These are phyloP conservation scores for Fusarium albidum DNA, from an alignment of 2,329 filamentous ascomycete genomes.

Conservation along the genomic window DNA sequence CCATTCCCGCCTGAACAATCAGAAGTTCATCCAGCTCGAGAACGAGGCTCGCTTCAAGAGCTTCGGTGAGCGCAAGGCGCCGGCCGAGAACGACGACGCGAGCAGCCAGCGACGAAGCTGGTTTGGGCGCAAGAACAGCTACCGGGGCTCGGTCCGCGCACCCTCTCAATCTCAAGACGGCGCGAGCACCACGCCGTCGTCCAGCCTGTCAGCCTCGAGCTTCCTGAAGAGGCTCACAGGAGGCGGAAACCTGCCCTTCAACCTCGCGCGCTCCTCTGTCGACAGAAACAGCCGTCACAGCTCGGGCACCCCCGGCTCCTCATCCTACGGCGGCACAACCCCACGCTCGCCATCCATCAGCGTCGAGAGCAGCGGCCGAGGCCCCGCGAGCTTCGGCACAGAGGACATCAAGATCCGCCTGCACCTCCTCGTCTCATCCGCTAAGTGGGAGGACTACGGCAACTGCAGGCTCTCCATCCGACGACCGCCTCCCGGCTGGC, in stretches of 20 bases:
- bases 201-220: conserved; percentile 74
- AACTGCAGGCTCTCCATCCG: conserved; percentile 85
- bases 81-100: conserved; percentile 58
- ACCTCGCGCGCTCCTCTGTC: conserved; percentile 82
- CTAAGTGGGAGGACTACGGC: conserved; percentile 92
- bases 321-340: conserved; percentile 57
- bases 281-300: conserved; percentile 64
- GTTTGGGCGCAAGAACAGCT: conserved; percentile 72
- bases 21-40: conserved; percentile 78
- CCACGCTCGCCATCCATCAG: conserved; percentile 67
- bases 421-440: conserved; percentile 77
- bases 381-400: conserved; percentile 69
- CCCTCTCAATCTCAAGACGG: conserved; percentile 76
- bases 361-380: conserved; percentile 58
- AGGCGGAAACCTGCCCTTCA: conserved; percentile 76
- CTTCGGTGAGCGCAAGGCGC: conserved; percentile 67
- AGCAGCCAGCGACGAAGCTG: conserved; percentile 61
- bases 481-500: conserved; percentile 70
- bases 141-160: conserved; percentile 68
- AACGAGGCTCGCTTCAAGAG: conserved; percentile 75
- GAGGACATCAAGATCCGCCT: conserved; percentile 84
- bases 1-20: conserved; percentile 87
- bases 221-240: conserved; percentile 82
- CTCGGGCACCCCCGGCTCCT: conserved; percentile 67
- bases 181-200: conserved; percentile 69